A percentile compares a stretch with the other conserved stretches of the same genome.
Evolutionary conservation across 495 filamentous ascomycete species (phyloP).

Genomic region (Penicillium cataractarum): DNA sequence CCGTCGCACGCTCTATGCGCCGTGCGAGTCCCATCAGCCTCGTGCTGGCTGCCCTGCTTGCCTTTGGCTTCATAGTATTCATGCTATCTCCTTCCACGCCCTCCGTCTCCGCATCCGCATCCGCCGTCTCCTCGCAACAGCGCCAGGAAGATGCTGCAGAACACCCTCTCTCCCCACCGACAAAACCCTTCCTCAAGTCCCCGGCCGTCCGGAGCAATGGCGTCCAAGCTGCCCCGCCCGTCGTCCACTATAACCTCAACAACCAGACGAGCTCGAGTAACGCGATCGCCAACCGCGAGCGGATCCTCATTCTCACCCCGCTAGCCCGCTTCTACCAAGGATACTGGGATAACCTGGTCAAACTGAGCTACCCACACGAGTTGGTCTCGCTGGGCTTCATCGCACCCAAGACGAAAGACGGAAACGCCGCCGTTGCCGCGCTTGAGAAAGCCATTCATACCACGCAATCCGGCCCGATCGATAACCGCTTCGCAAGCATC

Average conservation of each 20-base stretch:
- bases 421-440: slow-evolving; percentile 76
- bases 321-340: slow-evolving; percentile 88
- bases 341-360: slow-evolving; percentile 95
- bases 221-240: slow-evolving; percentile 71
- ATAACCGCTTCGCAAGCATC: slow-evolving; percentile 84
- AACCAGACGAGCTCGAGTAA: slow-evolving; percentile 79
- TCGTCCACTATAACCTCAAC: slow-evolving; percentile 93
- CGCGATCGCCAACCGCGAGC: slow-evolving; percentile 78
- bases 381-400: slow-evolving; percentile 97
- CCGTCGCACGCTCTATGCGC: slow-evolving; percentile 62
- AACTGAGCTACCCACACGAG: slow-evolving; percentile 86
- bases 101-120: slow-evolving; percentile 39
- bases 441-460: slow-evolving; percentile 83
- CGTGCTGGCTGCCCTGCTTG: slow-evolving; percentile 60
- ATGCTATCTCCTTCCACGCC: slow-evolving; percentile 55
- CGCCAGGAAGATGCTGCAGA: slow-evolving; percentile 64
- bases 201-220: slow-evolving; percentile 58
- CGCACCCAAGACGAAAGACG: slow-evolving; percentile 85
- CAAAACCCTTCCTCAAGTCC: slow-evolving; percentile 77
- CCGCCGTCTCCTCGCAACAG: slow-evolving; percentile 44
- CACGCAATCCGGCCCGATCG: slow-evolving; percentile 78
- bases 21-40: slow-evolving; percentile 70
- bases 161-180: slow-evolving; percentile 79
- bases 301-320: slow-evolving; percentile 88
- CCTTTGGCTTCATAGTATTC: slow-evolving; percentile 68